Percentiles rank a stretch among this genome's conserved stretches.
Conservation (phyloP, 371 early-diverging fungal genomes). For the Apophysomyces trapeziformis region DNA sequence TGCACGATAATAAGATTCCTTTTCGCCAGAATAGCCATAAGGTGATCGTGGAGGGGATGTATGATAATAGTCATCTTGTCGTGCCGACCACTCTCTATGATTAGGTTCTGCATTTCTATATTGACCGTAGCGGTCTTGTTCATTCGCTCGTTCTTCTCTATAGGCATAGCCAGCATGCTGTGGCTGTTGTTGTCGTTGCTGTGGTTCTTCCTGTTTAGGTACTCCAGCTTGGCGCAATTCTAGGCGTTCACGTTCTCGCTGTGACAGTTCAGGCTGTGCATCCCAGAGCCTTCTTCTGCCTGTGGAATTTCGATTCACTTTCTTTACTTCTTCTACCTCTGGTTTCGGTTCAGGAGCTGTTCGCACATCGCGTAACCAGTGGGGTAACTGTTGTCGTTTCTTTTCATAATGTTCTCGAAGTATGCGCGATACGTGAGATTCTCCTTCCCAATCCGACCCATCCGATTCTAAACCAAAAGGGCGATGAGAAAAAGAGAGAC, state of each 20-base stretch:
- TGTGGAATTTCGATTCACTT: slow-evolving; percentile 18
- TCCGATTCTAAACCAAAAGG: slow-evolving; percentile 48
- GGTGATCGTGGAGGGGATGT: neutral
- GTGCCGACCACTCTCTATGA: slow-evolving; percentile 1
- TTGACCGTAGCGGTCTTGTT: neutral
- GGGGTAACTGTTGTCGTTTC: slow-evolving; percentile 36
- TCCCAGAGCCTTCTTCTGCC: slow-evolving; percentile 43
- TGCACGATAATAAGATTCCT: neutral
- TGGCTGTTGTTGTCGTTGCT: neutral
- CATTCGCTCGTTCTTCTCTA: neutral
- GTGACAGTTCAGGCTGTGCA: slow-evolving; percentile 27
- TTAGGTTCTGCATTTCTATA: neutral
- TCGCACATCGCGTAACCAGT: slow-evolving; percentile 35
- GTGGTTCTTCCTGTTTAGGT: neutral
- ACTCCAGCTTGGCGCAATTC: slow-evolving; percentile 34
- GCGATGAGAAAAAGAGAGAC: slow-evolving; percentile 8
- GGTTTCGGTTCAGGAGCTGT: slow-evolving; percentile 12
- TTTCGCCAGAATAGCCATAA: neutral
- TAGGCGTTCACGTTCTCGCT: slow-evolving; percentile 41
- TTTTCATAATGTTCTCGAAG: slow-evolving; percentile 56
- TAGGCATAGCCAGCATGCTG: no score
- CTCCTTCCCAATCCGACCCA: slow-evolving; percentile 59
- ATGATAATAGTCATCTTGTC: neutral
- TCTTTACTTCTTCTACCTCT: neutral
- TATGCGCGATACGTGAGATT: slow-evolving; percentile 56